phyloP scores from a whole-genome alignment of 129 eudicot species.

The Flaveria bidentis region DNA sequence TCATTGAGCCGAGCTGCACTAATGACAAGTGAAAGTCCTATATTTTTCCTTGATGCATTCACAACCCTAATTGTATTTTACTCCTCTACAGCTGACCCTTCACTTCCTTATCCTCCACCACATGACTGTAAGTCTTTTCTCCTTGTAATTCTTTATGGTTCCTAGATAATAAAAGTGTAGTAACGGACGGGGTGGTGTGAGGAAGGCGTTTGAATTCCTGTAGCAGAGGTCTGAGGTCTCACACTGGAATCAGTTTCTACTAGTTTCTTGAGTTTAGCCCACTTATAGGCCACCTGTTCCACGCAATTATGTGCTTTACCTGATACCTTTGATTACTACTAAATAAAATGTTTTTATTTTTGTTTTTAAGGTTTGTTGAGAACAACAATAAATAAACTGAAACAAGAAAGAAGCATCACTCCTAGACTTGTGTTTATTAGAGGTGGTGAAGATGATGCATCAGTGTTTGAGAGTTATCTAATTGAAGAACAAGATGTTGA shows the following conservation, averaged over 20 bases:
- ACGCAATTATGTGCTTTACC: background rate
- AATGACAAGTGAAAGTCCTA: conserved; percentile 94
- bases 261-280: background rate
- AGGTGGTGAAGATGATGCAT: conserved; percentile 84
- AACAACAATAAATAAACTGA: conserved; percentile 71
- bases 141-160: background rate
- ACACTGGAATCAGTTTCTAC: background rate
- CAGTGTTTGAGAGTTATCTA: conserved; percentile 74
- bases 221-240: background rate
- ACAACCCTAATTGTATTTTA: conserved; percentile 87
- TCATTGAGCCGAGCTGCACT: conserved; percentile 97
- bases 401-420: conserved; percentile 93
- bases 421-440: conserved; percentile 80
- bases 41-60: conserved; percentile 92
- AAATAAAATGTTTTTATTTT: background rate
- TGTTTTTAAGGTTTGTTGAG: conserved; percentile 67
- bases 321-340: background rate
- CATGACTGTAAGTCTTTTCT: conserved; percentile 80
- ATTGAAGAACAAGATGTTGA: conserved; percentile 95
- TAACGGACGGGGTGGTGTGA: background rate
- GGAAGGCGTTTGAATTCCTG: background rate
- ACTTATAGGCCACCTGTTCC: background rate
- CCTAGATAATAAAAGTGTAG: background rate
- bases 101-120: conserved; percentile 97
- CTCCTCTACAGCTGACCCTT: conserved; percentile 85